phyloP scores from a whole-genome alignment of 495 filamentous ascomycete species.

The Talaromyces stipitatus region DNA sequence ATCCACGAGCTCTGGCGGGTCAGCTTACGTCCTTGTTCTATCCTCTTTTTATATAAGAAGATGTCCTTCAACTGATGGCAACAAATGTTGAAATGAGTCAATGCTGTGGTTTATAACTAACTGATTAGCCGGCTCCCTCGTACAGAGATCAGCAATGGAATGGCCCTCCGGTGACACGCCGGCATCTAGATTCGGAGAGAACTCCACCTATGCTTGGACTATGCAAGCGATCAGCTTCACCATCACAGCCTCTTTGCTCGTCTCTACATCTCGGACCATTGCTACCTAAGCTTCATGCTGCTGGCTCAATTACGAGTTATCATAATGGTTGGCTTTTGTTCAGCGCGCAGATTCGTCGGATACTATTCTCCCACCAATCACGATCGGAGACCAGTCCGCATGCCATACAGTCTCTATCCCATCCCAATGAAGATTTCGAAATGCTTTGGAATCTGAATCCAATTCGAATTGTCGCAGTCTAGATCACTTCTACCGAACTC shows the following conservation, averaged over 20 bases:
- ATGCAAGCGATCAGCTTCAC: too few species aligned
- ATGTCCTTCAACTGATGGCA: too few species aligned
- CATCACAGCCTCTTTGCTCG: too few species aligned
- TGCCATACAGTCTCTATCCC: neutral
- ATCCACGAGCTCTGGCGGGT: constrained; percentile 12
- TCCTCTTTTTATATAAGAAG: neutral
- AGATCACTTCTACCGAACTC: neutral
- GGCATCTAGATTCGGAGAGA: neutral
- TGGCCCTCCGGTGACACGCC: neutral
- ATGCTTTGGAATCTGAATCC: too few species aligned
- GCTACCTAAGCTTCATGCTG: too few species aligned
- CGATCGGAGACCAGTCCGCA: neutral
- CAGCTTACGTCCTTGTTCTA: neutral
- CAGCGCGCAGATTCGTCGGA: constrained; percentile 10
- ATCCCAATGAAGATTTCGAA: neutral
- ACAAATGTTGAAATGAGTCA: neutral
- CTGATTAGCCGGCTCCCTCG: too few species aligned
- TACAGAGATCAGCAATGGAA: neutral
- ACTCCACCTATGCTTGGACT: neutral
- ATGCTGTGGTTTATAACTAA: too few species aligned
- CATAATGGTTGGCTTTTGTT: constrained; percentile 9
- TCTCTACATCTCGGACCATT: neutral
- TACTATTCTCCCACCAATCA: constrained; percentile 30
- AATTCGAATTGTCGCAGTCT: too few species aligned
- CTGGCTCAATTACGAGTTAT: neutral